Percentiles rank a stretch among this genome's conserved stretches.
Evolutionary conservation across 179 eudicot species (phyloP).

Genomic region (Heliamphora pulchella): DNA sequence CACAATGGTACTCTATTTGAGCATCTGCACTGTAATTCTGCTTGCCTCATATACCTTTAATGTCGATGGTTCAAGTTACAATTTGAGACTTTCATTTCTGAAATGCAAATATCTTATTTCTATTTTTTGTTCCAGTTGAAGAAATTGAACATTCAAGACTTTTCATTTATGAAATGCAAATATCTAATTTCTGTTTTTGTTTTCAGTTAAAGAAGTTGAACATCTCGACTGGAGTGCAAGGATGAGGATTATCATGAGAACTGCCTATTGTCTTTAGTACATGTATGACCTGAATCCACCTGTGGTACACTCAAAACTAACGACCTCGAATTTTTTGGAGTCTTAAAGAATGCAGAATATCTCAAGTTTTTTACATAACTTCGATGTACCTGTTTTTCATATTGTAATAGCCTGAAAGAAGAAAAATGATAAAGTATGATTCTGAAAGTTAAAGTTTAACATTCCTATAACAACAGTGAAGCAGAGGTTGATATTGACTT

Average conservation of each 20-base stretch:
- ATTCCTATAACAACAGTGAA: too few relatives aligned
- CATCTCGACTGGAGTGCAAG: slow-evolving; percentile 54
- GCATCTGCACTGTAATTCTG: slow-evolving; percentile 67
- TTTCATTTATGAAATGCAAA: background rate
- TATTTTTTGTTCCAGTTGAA: background rate
- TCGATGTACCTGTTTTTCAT: too few relatives aligned
- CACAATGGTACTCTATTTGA: slow-evolving; percentile 86
- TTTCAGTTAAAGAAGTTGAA: slow-evolving; percentile 21
- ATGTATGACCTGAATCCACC: slow-evolving; percentile 51
- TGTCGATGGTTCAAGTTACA: background rate
- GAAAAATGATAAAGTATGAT: too few relatives aligned
- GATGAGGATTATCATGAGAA: slow-evolving; percentile 45
- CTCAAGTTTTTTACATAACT: too few relatives aligned
- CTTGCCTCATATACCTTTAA: background rate
- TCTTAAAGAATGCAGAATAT: too few relatives aligned
- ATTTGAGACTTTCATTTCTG: too few relatives aligned
- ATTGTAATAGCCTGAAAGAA: too few relatives aligned
- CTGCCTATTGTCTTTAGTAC: slow-evolving; percentile 52
- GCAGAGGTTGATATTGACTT: too few relatives aligned
- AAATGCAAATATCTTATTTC: background rate
- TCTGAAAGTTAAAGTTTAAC: too few relatives aligned
- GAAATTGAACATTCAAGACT: background rate
- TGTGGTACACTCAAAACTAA: slow-evolving; percentile 16
- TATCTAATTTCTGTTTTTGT: background rate
- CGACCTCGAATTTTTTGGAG: too few relatives aligned